Evolutionary conservation across 306 rosid species (phyloP).

Genomic region (Quercus suber): DNA sequence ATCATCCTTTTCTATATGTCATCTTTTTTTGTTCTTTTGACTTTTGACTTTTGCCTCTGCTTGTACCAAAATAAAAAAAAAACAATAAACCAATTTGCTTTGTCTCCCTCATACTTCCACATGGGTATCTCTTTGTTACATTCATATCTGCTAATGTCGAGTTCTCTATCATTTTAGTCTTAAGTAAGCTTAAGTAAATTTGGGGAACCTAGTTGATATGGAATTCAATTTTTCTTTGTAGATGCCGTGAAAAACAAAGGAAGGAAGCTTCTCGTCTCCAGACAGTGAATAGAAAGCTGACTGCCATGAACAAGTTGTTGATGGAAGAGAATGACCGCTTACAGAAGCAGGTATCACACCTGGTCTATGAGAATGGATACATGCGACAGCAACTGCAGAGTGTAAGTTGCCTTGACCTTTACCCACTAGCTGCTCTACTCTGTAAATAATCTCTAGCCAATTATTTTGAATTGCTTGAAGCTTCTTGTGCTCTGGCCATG

Average conservation of each 20-base stretch:
- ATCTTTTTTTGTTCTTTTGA: neutral
- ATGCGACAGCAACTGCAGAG: constrained; percentile 78
- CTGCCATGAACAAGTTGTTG: constrained; percentile 85
- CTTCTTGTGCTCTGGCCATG: neutral
- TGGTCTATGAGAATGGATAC: constrained; percentile 89
- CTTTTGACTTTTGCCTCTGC: neutral
- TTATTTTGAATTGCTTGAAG: neutral
- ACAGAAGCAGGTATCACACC: constrained; percentile 95
- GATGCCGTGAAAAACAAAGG: constrained; percentile 98
- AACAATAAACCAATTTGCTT: neutral
- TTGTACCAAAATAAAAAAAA: neutral
- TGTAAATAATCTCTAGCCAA: neutral
- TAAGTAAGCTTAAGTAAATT: neutral
- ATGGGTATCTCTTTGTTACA: neutral
- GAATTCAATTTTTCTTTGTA: constrained; percentile 11
- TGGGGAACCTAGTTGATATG: neutral
- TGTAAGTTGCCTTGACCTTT: constrained; percentile 31
- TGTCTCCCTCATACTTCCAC: neutral
- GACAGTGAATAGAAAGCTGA: constrained; percentile 82
- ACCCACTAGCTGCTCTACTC: neutral
- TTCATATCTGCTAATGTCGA: neutral
- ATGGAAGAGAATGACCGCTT: constrained; percentile 99
- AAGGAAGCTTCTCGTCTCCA: constrained; percentile 90
- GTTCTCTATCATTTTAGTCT: neutral
- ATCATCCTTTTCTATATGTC: neutral